phyloP scores from a whole-genome alignment of 2,329 filamentous ascomycete genomes.

The Arthrobotrys sphaeroides region DNA sequence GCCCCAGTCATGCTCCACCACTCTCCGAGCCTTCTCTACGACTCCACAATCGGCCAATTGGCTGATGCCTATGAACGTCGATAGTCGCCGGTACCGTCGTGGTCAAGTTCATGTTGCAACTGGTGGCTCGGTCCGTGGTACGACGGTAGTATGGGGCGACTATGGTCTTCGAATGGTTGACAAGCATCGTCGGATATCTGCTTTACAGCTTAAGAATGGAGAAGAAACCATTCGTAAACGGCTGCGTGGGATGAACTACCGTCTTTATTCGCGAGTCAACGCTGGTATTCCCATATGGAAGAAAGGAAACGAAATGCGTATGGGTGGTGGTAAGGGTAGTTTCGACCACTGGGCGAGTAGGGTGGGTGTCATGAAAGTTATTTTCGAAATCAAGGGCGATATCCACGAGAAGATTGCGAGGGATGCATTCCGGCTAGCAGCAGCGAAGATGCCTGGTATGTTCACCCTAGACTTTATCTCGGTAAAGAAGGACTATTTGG shows the following conservation, averaged over 20 bases:
- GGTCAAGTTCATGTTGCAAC: conserved; percentile 87
- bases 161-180: conserved; percentile 94
- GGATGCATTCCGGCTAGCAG: conserved; percentile 92
- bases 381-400: conserved; percentile 91
- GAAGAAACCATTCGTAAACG: conserved; percentile 92
- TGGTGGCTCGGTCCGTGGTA: conserved; percentile 89
- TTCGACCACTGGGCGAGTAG: conserved; percentile 97
- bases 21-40: conserved; percentile 51
- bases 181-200: conserved; percentile 88
- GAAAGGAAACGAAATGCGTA: conserved; percentile 93
- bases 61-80: conserved; percentile 47
- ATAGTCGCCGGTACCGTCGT: conserved; percentile 36
- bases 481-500: neutral
- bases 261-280: conserved; percentile 87
- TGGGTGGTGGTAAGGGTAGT: conserved; percentile 98
- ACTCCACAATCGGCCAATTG: conserved; percentile 36
- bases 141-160: conserved; percentile 94
- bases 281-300: conserved; percentile 96
- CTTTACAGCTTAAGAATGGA: conserved; percentile 84
- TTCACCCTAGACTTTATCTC: conserved; percentile 16
- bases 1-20: conserved; percentile 13
- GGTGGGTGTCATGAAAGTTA: conserved; percentile 86
- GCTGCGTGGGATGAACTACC: conserved; percentile 88
- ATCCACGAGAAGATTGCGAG: conserved; percentile 93
- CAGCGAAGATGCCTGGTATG: conserved; percentile 89